Evolutionary conservation across 2,329 filamentous ascomycete genomes (phyloP).

Genomic region (Aspergillus persii): DNA sequence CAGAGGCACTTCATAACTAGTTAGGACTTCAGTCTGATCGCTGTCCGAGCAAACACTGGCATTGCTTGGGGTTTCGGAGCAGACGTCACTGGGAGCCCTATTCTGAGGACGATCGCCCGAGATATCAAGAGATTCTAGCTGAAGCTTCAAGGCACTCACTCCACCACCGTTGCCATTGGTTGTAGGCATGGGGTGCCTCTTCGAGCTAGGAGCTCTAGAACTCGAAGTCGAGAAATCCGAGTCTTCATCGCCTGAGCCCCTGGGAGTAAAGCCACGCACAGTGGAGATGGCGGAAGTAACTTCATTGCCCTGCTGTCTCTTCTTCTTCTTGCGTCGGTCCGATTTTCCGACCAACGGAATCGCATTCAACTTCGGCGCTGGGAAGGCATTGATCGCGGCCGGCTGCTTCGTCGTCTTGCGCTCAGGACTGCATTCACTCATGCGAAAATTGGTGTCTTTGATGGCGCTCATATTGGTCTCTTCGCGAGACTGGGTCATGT

Average conservation of each 20-base stretch:
- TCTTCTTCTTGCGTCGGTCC: constrained; percentile 39
- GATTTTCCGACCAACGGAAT: constrained; percentile 26
- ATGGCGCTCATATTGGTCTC: constrained; percentile 23
- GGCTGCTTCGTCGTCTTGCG: constrained; percentile 18
- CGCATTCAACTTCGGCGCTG: constrained; percentile 28
- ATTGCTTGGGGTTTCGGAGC: constrained; percentile 51
- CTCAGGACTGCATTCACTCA: constrained; percentile 25
- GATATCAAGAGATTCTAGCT: constrained; percentile 75
- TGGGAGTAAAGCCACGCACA: constrained; percentile 45
- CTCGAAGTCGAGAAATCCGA: constrained; percentile 44
- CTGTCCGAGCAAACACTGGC: constrained; percentile 61
- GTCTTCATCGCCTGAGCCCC: constrained; percentile 46
- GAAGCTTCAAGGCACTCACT: constrained; percentile 77
- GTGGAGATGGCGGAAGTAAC: constrained; percentile 38
- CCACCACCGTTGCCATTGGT: constrained; percentile 57
- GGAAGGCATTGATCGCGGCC: constrained; percentile 26
- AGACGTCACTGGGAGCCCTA: constrained; percentile 50
- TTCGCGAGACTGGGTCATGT: constrained; percentile 26
- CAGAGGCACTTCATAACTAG: constrained; percentile 80
- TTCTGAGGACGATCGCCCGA: constrained; percentile 59
- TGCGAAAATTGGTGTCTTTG: constrained; percentile 25
- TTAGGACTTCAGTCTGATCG: constrained; percentile 67
- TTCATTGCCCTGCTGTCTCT: constrained; percentile 34
- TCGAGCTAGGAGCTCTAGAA: constrained; percentile 34
- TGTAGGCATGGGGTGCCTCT: constrained; percentile 26